Evolutionary conservation across 441 rosid species (phyloP).

Genomic region (Lepidium campestre): DNA sequence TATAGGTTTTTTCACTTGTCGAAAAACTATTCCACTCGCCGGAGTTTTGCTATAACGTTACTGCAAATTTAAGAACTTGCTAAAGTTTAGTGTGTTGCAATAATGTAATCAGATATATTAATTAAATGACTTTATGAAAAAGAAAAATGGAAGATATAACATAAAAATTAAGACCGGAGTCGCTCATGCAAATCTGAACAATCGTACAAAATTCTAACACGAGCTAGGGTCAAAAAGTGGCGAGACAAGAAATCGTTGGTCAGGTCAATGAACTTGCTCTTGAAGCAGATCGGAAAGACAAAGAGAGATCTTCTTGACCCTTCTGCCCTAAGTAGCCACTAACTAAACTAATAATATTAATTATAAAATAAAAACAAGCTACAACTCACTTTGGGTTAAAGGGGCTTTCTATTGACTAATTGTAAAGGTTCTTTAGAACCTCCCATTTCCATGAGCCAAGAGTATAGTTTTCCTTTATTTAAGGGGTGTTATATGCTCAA

Average conservation of each 20-base stretch:
- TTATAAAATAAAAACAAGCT: not conserved
- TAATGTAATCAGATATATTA: not conserved
- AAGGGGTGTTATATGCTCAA: not conserved
- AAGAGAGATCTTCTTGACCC: slow-evolving; percentile 21
- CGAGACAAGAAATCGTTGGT: slow-evolving; percentile 5
- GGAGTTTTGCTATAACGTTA: not conserved
- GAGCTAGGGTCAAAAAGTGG: slow-evolving; percentile 18
- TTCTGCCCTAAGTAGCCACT: slow-evolving; percentile 23
- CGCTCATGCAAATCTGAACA: not conserved
- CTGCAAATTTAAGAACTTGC: not conserved
- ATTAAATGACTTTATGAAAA: not conserved
- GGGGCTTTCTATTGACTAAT: slow-evolving; percentile 5
- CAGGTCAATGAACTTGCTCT: slow-evolving; percentile 21
- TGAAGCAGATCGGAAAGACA: slow-evolving; percentile 19
- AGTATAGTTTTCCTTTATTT: not conserved
- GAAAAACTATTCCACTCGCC: not conserved
- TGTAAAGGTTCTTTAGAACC: not conserved
- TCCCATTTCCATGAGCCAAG: not conserved
- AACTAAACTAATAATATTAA: not conserved
- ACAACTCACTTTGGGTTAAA: not conserved
- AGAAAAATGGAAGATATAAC: not conserved
- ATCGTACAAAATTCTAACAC: not conserved
- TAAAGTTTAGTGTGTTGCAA: not conserved
- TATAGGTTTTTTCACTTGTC: not conserved
- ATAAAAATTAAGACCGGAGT: not conserved